Evolutionary conservation across 306 rosid species (phyloP).

Genomic region (Cicer judaicum): DNA sequence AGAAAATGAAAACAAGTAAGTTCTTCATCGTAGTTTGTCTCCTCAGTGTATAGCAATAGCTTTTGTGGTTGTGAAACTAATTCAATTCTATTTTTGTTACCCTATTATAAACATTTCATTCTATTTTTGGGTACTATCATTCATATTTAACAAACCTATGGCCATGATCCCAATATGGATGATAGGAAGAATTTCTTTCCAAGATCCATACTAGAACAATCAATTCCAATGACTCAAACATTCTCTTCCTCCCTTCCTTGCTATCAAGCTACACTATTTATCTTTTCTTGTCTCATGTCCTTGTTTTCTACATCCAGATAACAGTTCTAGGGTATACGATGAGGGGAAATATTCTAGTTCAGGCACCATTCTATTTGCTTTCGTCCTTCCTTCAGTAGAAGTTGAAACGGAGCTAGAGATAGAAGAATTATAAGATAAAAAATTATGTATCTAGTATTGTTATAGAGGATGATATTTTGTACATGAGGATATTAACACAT

Average conservation of each 20-base stretch:
- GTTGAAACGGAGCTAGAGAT: constrained; percentile 5
- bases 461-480: no score
- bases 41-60: background rate
- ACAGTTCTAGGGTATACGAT: no score
- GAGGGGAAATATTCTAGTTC: background rate
- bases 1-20: constrained; percentile 70
- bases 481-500: no score
- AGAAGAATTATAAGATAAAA: constrained; percentile 13
- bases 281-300: no score
- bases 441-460: no score
- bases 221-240: background rate
- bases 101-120: constrained; percentile 13
- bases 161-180: background rate
- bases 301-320: no score
- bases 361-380: constrained; percentile 10
- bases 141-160: constrained; percentile 11
- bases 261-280: no score
- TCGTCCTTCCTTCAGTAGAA: background rate
- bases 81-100: background rate
- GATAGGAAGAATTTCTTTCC: constrained; percentile 4
- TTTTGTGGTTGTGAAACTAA: constrained; percentile 35
- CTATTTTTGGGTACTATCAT: constrained; percentile 18
- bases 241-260: background rate
- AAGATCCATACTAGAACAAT: constrained; percentile 11
- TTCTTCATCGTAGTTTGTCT: constrained; percentile 32